These are phyloP conservation scores for Geotrichum citri-aurantii DNA, from an alignment of 1,139 yeast species.

Conservation along the genomic window DNA sequence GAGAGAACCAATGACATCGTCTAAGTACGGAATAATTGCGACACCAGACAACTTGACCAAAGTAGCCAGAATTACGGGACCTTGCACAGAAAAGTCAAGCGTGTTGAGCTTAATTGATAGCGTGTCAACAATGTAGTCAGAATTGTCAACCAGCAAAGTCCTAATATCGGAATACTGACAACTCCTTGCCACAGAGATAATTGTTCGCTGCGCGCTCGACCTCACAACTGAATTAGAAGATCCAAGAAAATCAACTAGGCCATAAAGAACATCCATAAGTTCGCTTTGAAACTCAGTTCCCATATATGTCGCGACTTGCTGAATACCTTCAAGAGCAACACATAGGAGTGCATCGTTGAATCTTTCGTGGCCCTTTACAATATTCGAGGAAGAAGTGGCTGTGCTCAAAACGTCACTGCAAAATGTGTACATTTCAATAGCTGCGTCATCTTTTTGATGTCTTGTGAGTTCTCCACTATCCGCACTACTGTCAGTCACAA, in stretches of 20 bases:
- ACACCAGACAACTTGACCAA: conserved; percentile 66
- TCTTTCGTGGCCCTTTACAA: neutral
- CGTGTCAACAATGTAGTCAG: conserved; percentile 76
- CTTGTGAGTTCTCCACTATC: neutral
- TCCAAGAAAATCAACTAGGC: conserved; percentile 51
- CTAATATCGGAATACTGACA: conserved; percentile 56
- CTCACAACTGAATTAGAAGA: conserved; percentile 43
- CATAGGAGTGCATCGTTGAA: conserved; percentile 3
- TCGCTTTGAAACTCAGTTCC: conserved; percentile 43
- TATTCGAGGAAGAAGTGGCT: neutral
- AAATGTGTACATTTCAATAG: conserved; percentile 11
- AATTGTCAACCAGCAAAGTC: conserved; percentile 54
- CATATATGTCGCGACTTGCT: conserved; percentile 38
- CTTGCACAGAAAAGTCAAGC: conserved; percentile 64
- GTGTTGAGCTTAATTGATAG: conserved; percentile 63
- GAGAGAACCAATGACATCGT: conserved; percentile 66
- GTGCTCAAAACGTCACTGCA: conserved; percentile 3
- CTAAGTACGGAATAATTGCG: conserved; percentile 56
- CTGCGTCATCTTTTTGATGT: conserved; percentile 11
- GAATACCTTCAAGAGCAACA: conserved; percentile 39
- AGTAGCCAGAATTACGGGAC: conserved; percentile 64
- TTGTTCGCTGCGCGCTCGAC: conserved; percentile 44
- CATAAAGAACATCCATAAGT: conserved; percentile 51
- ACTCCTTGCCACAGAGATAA: conserved; percentile 44
- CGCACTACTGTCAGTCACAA: conserved; percentile 11